Evolutionary conservation across 2,329 filamentous ascomycete species (phyloP), one percentile per base, ranked within the genome.

Genomic region (Aspergillus luchuensis): DNA sequence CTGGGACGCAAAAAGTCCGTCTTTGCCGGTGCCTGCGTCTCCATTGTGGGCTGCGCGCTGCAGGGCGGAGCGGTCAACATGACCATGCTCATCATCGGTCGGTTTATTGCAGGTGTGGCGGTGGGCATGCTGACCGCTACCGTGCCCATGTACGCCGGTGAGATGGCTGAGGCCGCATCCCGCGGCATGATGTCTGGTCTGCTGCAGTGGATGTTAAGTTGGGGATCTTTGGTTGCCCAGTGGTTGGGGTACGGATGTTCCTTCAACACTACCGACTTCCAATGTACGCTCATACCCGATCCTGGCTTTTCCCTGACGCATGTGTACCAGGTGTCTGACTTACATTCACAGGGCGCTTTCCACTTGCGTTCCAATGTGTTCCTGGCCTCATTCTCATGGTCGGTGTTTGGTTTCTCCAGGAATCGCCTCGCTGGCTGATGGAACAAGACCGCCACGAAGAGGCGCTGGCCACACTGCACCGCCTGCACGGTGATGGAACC

Each of bases 351-450:
- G 66, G 67, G 71, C 69, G 76, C 7, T 78, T 79, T 43, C 78
- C 78, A 1, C 74, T 80, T 30, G 76, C 76, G 2, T 77, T 80
- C 61, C 78, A 80, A 62, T 74, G 72, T 17, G 54, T 80, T 5
- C 78, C 79, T 4, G 72, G 74, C 2, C 33, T 78, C 1, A 63
- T 72, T 4, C 68, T 77, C 5, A 65, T 69, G 5, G 17, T 33
- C 8, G 72, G 72, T 23, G 61, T 74, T 1, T 74, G 71, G 47
- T 72, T 72, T 59, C 63, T 78, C 10, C 66, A 67, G 6, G 70
- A 73, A 45, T 71, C 69, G 2, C 71, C 70, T 2, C 67, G 67
- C 15, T 70, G 66, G 66, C 50, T 69, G 13, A 69, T 70, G 63
- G 67, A 70, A 25, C 67, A 67, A 45, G 69, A 68, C 45, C 62